Percentiles rank a stretch among this genome's conserved stretches.
Conservation (phyloP, 1,284 basidiomycete genomes). For the Veloboletus limbatus region DNA sequence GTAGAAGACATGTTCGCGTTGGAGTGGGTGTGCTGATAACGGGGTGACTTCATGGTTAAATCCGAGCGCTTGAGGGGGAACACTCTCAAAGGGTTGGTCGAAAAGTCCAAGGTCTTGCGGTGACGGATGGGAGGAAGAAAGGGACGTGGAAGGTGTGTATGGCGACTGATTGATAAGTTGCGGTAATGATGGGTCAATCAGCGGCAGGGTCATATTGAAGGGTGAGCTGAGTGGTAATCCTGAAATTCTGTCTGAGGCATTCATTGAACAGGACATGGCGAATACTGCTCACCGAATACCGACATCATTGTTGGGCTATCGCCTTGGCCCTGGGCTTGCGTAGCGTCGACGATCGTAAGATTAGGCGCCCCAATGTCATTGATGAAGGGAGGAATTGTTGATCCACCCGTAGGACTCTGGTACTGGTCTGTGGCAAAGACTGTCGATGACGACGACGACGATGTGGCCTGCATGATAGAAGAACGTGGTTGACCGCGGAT, state of each 20-base stretch:
- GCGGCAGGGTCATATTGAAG: constrained; percentile 28
- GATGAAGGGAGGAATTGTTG: constrained; percentile 19
- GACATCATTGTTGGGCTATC: constrained; percentile 32
- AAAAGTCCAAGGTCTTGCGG: constrained; percentile 31
- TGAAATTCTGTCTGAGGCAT: constrained; percentile 20
- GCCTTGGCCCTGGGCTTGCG: constrained; percentile 11
- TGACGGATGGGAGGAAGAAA: constrained; percentile 33
- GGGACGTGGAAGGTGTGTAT: constrained; percentile 33
- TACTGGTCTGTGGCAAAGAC: constrained; percentile 35
- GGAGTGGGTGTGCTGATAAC: constrained; percentile 41
- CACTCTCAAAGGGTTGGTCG: constrained; percentile 28
- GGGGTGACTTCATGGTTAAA: constrained; percentile 22
- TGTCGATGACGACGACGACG: constrained; percentile 30
- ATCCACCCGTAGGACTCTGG: constrained; percentile 22
- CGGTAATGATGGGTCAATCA: constrained; percentile 28
- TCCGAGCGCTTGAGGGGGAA: constrained; percentile 19
- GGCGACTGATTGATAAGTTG: constrained; percentile 32
- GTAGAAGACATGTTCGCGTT: constrained; percentile 57
- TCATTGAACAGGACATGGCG: neutral
- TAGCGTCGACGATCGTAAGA: constrained; percentile 27
- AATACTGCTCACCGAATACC: constrained; percentile 27
- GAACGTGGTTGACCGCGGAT: constrained; percentile 76
- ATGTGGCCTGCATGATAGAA: constrained; percentile 41
- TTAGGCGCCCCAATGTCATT: constrained; percentile 20
- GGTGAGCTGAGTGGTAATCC: constrained; percentile 33